phyloP scores from a whole-genome alignment of 306 rosid genomes.

The Pachyrhizus erosus region DNA sequence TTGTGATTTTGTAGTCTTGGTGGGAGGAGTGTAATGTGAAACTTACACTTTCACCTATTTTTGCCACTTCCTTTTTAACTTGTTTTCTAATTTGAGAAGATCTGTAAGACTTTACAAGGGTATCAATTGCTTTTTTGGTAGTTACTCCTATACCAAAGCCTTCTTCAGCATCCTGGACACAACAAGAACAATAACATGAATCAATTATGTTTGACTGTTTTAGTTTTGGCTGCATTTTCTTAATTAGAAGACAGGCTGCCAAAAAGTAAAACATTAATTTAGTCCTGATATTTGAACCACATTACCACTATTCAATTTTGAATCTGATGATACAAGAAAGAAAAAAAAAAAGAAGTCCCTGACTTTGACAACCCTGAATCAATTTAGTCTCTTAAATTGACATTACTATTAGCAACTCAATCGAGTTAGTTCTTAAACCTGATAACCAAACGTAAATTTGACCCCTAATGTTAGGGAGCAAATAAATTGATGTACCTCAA shows the following conservation, averaged over 20 bases:
- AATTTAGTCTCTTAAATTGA: neutral
- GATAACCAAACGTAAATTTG: neutral
- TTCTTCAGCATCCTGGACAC: conserved; percentile 52
- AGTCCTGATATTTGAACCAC: neutral
- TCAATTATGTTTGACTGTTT: conserved; percentile 12
- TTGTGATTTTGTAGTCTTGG: neutral
- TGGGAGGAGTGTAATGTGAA: conserved; percentile 20
- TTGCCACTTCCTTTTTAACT: conserved; percentile 48
- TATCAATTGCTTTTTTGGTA: conserved; percentile 56
- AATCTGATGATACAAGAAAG: neutral
- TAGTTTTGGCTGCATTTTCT: neutral
- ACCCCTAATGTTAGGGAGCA: neutral
- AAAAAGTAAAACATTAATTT: neutral
- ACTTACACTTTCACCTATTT: conserved; percentile 54
- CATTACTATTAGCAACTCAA: neutral
- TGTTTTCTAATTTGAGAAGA: conserved; percentile 46
- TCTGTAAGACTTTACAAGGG: conserved; percentile 49
- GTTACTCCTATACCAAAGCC: conserved; percentile 40
- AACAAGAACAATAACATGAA: neutral
- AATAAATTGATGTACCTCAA: neutral
- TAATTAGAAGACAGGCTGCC: neutral
- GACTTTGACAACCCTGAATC: neutral
- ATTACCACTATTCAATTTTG: neutral
- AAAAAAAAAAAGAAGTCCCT: neutral
- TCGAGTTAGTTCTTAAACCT: neutral